Evolutionary conservation across 2,329 filamentous ascomycete species (phyloP).

Genomic region (Thermothelomyces thermophilus): DNA sequence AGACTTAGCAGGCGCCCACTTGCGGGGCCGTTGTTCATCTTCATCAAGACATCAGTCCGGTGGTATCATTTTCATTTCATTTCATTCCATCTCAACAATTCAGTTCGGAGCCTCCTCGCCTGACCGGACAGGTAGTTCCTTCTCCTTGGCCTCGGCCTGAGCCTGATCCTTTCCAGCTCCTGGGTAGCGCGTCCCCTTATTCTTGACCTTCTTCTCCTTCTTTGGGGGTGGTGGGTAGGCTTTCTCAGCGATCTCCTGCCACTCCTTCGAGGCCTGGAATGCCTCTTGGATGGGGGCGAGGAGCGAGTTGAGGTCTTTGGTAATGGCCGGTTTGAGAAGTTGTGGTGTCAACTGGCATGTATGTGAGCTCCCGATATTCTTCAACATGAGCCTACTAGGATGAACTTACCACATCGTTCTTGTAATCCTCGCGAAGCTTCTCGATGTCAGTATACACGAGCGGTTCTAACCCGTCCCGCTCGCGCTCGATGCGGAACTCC

Average conservation of each 20-base stretch:
- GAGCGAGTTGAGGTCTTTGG: slow-evolving; percentile 64
- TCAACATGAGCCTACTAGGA: background rate
- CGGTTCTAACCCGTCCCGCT: slow-evolving; percentile 60
- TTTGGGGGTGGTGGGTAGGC: slow-evolving; percentile 75
- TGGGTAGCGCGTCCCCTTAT: slow-evolving; percentile 63
- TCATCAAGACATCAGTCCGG: background rate
- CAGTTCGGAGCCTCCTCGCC: slow-evolving; percentile 13
- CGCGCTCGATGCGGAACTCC: slow-evolving; percentile 62
- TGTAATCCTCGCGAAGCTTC: slow-evolving; percentile 73
- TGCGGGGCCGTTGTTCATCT: too few relatives aligned
- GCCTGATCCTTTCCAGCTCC: slow-evolving; percentile 29
- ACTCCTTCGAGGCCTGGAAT: slow-evolving; percentile 65
- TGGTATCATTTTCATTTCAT: slow-evolving; percentile 3
- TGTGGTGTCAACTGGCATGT: slow-evolving; percentile 68
- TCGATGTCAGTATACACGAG: slow-evolving; percentile 72
- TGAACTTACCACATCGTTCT: slow-evolving; percentile 64
- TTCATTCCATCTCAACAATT: background rate
- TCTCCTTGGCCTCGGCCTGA: slow-evolving; percentile 8
- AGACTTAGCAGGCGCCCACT: too few relatives aligned
- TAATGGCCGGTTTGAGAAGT: slow-evolving; percentile 76
- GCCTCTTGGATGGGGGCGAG: slow-evolving; percentile 70
- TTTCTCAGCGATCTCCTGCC: slow-evolving; percentile 68
- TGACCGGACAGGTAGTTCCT: slow-evolving; percentile 15
- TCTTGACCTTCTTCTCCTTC: slow-evolving; percentile 72
- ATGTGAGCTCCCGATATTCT: slow-evolving; percentile 7